Conservation (phyloP, 495 filamentous ascomycete genomes). For the Oleoguttula mirabilis region DNA sequence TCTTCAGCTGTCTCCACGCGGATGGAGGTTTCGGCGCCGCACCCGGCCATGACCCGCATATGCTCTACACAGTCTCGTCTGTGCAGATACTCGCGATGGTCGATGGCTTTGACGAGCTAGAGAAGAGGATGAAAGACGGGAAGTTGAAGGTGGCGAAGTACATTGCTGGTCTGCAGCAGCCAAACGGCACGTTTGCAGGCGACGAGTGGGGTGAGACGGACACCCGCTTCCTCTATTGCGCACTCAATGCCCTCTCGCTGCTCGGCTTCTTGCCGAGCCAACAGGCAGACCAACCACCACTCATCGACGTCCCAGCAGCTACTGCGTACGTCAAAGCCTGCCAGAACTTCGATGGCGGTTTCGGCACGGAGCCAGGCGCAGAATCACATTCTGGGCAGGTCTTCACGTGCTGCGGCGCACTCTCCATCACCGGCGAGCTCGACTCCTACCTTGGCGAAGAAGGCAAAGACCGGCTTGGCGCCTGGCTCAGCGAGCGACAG, state of each 20-base stretch:
- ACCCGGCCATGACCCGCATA: conserved; percentile 87
- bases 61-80: conserved; percentile 87
- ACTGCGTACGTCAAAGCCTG: conserved; percentile 67
- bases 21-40: conserved; percentile 87
- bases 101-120: conserved; percentile 74
- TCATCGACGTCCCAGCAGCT: conserved; percentile 67
- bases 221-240: conserved; percentile 84
- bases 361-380: conserved; percentile 74
- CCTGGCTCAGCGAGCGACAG: conserved; percentile 90
- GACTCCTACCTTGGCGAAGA: conserved; percentile 48
- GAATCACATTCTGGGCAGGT: conserved; percentile 91
- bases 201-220: conserved; percentile 95
- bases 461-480: conserved; percentile 64
- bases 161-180: conserved; percentile 71
- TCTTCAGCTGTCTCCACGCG: conserved; percentile 78
- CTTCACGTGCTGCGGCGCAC: conserved; percentile 83
- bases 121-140: conserved; percentile 51
- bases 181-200: conserved; percentile 77
- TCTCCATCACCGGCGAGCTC: conserved; percentile 68
- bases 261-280: conserved; percentile 47
- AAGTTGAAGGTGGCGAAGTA: conserved; percentile 61
- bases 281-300: conserved; percentile 7
- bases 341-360: conserved; percentile 86
- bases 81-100: conserved; percentile 79
- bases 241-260: conserved; percentile 75